phyloP scores from a whole-genome alignment of 2,329 filamentous ascomycete species.

The Phaeosphaeriaceae sp. region DNA sequence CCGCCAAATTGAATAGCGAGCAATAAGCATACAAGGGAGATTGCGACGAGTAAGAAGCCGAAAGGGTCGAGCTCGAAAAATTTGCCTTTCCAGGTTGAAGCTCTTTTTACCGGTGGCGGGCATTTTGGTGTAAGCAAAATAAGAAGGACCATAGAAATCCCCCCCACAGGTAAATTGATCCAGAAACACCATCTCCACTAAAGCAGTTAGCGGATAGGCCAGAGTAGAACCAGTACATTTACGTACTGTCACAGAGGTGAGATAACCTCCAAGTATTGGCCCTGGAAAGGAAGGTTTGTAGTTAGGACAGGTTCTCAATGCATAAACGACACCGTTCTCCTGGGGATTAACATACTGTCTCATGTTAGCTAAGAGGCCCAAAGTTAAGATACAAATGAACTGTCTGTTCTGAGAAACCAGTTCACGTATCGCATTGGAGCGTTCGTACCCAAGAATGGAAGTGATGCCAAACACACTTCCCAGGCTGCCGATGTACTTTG shows the following conservation, averaged over 20 bases:
- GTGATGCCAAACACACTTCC: slow-evolving; percentile 52
- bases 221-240: not conserved
- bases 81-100: slow-evolving; percentile 10
- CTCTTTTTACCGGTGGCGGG: slow-evolving; percentile 1
- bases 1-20: slow-evolving; percentile 42
- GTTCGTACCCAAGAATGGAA: slow-evolving; percentile 2
- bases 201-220: not conserved
- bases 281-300: too few species aligned
- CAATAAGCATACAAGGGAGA: slow-evolving; percentile 29
- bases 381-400: too few species aligned
- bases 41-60: slow-evolving; percentile 46
- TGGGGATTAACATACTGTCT: too few species aligned
- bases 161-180: slow-evolving; percentile 18
- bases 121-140: not conserved
- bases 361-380: too few species aligned
- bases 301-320: too few species aligned
- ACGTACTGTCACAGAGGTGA: slow-evolving; percentile 59
- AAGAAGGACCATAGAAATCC: slow-evolving; percentile 10
- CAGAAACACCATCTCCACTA: slow-evolving; percentile 59
- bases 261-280: slow-evolving; percentile 36
- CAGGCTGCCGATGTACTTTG: slow-evolving; percentile 52
- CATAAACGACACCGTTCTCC: too few species aligned
- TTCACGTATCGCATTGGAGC: too few species aligned
- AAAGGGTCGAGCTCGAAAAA: slow-evolving; percentile 43
- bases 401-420: too few species aligned